Percentiles rank a stretch among this genome's conserved stretches.
These are phyloP conservation scores for Macrophomina tecta DNA, from an alignment of 2,329 filamentous ascomycete species.

Conservation along the genomic window DNA sequence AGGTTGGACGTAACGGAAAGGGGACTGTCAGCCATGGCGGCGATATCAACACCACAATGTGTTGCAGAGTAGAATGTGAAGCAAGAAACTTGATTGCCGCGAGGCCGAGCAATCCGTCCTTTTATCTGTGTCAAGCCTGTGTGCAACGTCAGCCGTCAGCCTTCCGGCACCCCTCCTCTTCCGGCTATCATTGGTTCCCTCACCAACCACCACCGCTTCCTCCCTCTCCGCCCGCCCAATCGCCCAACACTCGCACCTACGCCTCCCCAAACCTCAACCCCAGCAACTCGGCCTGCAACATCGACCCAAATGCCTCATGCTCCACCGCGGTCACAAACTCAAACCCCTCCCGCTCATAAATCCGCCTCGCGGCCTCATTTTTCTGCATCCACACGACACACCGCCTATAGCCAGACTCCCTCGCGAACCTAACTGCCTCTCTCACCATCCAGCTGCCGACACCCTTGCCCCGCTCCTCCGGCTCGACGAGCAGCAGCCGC, in stretches of 20 bases:
- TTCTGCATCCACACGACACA: slow-evolving; percentile 1
- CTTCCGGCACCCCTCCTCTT: too few relatives aligned
- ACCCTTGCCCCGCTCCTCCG: neutral
- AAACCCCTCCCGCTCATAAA: neutral
- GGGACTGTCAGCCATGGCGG: neutral
- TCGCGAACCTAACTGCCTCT: neutral
- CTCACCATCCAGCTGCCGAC: neutral
- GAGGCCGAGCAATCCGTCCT: too few relatives aligned
- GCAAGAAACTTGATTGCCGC: too few relatives aligned
- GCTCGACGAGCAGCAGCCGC: slow-evolving; percentile 4
- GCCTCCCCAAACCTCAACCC: neutral
- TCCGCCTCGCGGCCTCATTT: neutral
- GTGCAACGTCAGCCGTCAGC: too few relatives aligned
- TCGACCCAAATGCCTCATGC: neutral
- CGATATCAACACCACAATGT: too few relatives aligned
- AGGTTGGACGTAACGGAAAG: neutral
- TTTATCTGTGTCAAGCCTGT: too few relatives aligned
- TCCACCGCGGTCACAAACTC: neutral
- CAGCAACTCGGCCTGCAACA: neutral
- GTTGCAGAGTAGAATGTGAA: too few relatives aligned
- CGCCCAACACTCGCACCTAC: too few relatives aligned
- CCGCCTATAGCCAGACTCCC: slow-evolving; percentile 1
- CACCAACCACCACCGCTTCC: too few relatives aligned
- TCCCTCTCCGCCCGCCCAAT: too few relatives aligned
- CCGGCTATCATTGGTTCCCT: too few relatives aligned